Conservation (phyloP, 2,329 filamentous ascomycete genomes). For the Colletotrichum truncatum region DNA sequence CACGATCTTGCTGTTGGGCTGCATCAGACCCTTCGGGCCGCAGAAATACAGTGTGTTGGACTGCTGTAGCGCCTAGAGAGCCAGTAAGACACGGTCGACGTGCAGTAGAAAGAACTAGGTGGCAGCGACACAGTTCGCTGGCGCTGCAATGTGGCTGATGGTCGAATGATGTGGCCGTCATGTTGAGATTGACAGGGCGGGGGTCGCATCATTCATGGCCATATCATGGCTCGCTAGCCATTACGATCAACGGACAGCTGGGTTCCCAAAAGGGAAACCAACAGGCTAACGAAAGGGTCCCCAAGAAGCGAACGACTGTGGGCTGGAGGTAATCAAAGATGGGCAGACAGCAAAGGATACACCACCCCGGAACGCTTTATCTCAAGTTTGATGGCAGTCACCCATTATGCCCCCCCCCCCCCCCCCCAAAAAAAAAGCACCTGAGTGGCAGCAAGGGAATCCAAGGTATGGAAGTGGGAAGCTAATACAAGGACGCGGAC, state of each 20-base stretch:
- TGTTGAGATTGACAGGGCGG: conserved; percentile 26
- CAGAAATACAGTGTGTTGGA: conserved; percentile 10
- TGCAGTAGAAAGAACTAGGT: conserved; percentile 1
- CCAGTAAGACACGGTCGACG: conserved; percentile 5
- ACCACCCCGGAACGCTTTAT: conserved; percentile 4
- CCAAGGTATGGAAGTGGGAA: not conserved
- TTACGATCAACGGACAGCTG: conserved; percentile 17
- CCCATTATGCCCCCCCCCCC: too few species aligned
- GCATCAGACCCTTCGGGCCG: not conserved
- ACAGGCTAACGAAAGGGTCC: not conserved
- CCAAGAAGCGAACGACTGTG: conserved; percentile 17
- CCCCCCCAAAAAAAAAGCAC: too few species aligned
- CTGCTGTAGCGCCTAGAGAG: conserved; percentile 5
- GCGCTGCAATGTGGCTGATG: conserved; percentile 8
- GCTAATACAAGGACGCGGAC: conserved; percentile 1
- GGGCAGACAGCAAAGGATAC: conserved; percentile 19
- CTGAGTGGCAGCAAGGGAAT: too few species aligned
- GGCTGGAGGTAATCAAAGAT: conserved; percentile 23
- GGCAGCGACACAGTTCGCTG: not conserved
- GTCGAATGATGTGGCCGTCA: conserved; percentile 29
- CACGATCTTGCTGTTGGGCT: not conserved
- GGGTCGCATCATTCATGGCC: conserved; percentile 27
- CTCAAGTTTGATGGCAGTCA: not conserved
- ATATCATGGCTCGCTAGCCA: conserved; percentile 24
- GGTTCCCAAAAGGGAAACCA: not conserved